Conservation (phyloP, 2,329 filamentous ascomycete genomes). For the Diplodia mutila region DNA sequence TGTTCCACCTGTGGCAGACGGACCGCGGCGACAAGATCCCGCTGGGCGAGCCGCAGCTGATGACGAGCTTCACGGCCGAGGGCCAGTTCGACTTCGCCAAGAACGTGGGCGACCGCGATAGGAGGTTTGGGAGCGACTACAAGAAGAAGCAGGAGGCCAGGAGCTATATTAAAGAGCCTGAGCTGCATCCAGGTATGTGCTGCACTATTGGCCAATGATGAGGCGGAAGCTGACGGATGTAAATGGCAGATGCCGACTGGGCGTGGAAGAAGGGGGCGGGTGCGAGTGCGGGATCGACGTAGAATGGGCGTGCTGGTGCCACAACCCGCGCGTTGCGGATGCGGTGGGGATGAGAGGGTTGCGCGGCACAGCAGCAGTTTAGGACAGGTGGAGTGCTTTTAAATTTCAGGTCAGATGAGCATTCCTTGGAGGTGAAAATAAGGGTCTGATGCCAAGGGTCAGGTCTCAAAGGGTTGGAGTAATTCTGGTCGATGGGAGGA, state of each 20-base stretch:
- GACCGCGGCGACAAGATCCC: slow-evolving; percentile 71
- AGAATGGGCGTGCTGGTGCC: background rate
- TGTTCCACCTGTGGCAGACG: slow-evolving; percentile 85
- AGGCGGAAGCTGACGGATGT: background rate
- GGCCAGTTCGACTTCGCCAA: slow-evolving; percentile 54
- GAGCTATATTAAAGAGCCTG: slow-evolving; percentile 55
- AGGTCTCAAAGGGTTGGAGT: background rate
- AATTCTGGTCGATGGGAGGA: background rate
- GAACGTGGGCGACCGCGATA: slow-evolving; percentile 56
- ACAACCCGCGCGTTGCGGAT: background rate
- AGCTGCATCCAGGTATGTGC: slow-evolving; percentile 43
- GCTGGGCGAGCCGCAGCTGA: slow-evolving; percentile 63
- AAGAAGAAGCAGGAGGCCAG: slow-evolving; percentile 58
- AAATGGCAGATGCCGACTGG: slow-evolving; percentile 22
- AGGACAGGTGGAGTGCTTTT: background rate
- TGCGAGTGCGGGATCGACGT: slow-evolving; percentile 7
- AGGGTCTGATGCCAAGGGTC: background rate
- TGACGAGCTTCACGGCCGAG: slow-evolving; percentile 63
- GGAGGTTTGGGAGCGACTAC: slow-evolving; percentile 57
- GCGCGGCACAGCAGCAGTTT: background rate
- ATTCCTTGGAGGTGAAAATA: slow-evolving; percentile 1
- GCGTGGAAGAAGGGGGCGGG: slow-evolving; percentile 19
- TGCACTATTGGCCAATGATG: background rate
- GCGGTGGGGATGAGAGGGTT: background rate
- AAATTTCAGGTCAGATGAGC: background rate